phyloP scores from a whole-genome alignment of 805 yeast species.

The Lachancea mirantina region DNA sequence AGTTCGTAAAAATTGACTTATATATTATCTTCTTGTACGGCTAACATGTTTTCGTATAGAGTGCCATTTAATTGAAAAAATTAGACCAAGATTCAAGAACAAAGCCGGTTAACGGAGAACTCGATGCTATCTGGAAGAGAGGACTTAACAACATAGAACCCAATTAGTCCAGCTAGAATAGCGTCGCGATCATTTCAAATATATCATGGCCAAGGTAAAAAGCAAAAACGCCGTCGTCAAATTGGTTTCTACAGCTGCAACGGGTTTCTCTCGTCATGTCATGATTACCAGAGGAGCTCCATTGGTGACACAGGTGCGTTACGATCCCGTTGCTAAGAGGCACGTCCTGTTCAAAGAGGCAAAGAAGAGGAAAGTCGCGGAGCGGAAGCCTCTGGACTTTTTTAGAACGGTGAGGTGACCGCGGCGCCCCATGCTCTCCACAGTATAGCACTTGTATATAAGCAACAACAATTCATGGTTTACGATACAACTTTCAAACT shows the following conservation, averaged over 20 bases:
- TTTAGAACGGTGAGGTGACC: too few relatives aligned
- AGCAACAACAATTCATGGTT: not conserved
- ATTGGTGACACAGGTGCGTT: constrained; percentile 70
- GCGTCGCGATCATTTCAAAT: too few relatives aligned
- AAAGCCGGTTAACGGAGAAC: too few relatives aligned
- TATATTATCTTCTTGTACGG: too few relatives aligned
- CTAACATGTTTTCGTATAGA: too few relatives aligned
- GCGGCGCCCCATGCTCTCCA: too few relatives aligned
- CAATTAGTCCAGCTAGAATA: not conserved
- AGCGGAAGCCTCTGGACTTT: constrained; percentile 42
- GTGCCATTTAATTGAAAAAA: too few relatives aligned
- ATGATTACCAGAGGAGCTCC: constrained; percentile 77
- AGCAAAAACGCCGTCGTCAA: constrained; percentile 77
- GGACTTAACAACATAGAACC: not conserved
- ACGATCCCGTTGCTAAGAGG: constrained; percentile 82
- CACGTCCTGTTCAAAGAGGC: constrained; percentile 88
- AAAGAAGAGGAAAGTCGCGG: constrained; percentile 74
- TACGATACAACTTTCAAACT: too few relatives aligned
- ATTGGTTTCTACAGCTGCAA: constrained; percentile 80
- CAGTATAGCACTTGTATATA: too few relatives aligned
- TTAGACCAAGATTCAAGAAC: too few relatives aligned
- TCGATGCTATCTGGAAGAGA: too few relatives aligned
- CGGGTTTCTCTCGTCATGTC: constrained; percentile 80
- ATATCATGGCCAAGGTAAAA: constrained; percentile 45
- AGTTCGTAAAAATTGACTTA: too few relatives aligned